phyloP scores from a whole-genome alignment of 148 eudicot species.

The Dianthus caryophyllus region DNA sequence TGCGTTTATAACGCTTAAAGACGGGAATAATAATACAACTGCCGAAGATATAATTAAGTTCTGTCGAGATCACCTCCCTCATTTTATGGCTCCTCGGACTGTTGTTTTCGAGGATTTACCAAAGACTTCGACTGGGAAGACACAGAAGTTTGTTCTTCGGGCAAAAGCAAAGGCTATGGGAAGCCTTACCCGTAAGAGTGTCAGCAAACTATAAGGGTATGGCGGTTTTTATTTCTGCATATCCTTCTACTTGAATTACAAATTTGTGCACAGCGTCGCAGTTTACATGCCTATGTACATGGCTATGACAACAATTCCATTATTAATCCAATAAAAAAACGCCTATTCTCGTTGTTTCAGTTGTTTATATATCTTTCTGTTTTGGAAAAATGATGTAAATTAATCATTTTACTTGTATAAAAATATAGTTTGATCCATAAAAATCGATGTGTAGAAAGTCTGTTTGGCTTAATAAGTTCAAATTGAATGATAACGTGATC shows the following conservation, averaged over 20 bases:
- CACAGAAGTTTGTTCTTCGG: slow-evolving; percentile 39
- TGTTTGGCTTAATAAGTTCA: too few relatives aligned
- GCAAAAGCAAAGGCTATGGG: slow-evolving; percentile 44
- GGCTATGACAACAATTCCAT: neutral
- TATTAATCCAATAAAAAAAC: neutral
- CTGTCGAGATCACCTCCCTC: slow-evolving; percentile 36
- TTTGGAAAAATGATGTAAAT: too few relatives aligned
- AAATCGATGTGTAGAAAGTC: too few relatives aligned
- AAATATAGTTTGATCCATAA: too few relatives aligned
- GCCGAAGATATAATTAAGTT: slow-evolving; percentile 35
- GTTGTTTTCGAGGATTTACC: slow-evolving; percentile 47
- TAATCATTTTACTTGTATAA: too few relatives aligned
- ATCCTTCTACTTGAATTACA: neutral
- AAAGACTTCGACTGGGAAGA: slow-evolving; percentile 50
- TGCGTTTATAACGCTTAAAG: slow-evolving; percentile 44
- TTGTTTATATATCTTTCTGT: too few relatives aligned
- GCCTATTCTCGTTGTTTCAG: too few relatives aligned
- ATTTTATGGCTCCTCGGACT: slow-evolving; percentile 42
- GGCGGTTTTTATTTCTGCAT: neutral
- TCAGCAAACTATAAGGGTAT: slow-evolving; percentile 25
- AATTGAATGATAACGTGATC: too few relatives aligned
- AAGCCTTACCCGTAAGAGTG: slow-evolving; percentile 15
- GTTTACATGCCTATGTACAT: neutral
- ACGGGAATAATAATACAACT: slow-evolving; percentile 13
- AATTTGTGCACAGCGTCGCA: neutral